Evolutionary conservation across 306 rosid species (phyloP), one percentile per base, ranked within the genome.

Genomic region (Citrullus colocynthis): DNA sequence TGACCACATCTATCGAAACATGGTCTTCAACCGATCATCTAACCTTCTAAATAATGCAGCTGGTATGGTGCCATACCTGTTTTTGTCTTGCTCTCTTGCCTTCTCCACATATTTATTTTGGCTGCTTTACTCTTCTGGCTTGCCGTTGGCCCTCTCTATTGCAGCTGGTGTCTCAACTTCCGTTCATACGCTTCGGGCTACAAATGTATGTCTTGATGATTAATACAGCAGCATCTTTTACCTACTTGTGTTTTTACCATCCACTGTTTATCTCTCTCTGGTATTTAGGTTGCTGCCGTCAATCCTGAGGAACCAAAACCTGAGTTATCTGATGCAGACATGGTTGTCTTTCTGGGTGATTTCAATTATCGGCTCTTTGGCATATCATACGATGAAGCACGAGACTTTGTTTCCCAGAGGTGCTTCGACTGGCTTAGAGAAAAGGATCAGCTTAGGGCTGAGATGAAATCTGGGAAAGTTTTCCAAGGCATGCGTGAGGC

Each of bases 401-500:
- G 99, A 83, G 99, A 96, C 86, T 92, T 96, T 58, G 99, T 96
- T 88, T 96, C 98, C 60, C 99, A 96, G 88, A 92, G 99, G 84
- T 89, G 99, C 93, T 96, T 96, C 80, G 98, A 96, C 79, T 96
- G 99, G 99, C 99, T 96, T 44, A 92, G 99, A 84, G 99, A 91
- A 86, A 96, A 93, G 86, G 98, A 96, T 85, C 99, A 96, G 83
- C 99, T 96, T 66, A 88, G 99, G 83, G 98, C 87, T 11, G 99
- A 96, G 90, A 96, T 96, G 97, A 88, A 91, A 85, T 84, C 85
- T 73, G 99, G 98, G n/a, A 96, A 85, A 87, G 97, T 93, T 86
- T 96, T 96, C 81, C 99, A 91, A 83, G 99, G 99, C 86, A 96
- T 96, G 99, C 91, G 97, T 37, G 98, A 96, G 86, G 99, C 93